Conservation (phyloP, 73 alveolate species). For the Paramecium octaurelia region DNA sequence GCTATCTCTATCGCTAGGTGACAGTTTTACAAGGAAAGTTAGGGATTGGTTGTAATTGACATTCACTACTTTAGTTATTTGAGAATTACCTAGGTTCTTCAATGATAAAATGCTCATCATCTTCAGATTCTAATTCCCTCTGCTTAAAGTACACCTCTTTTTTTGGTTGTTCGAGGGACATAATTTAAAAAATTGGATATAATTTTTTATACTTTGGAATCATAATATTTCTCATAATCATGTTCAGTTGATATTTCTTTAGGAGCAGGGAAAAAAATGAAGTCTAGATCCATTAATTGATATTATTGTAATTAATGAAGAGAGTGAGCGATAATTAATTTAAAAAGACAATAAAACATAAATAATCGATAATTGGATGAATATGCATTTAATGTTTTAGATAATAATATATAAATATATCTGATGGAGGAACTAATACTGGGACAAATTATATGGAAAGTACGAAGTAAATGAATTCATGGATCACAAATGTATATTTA, state of each 20-base stretch:
- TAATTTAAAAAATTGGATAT: not conserved
- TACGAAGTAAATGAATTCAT: not conserved
- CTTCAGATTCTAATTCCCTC: not conserved
- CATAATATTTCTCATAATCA: constrained; percentile 17
- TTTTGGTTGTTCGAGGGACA: not conserved
- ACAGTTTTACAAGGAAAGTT: not conserved
- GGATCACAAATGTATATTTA: not conserved
- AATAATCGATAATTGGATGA: not conserved
- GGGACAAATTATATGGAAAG: not conserved
- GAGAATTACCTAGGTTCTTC: not conserved
- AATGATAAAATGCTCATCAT: not conserved
- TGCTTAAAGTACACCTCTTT: not conserved
- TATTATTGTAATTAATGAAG: not conserved
- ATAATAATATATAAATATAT: not conserved
- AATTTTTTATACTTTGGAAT: not conserved
- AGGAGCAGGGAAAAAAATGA: constrained; percentile 32
- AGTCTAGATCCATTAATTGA: constrained; percentile 15
- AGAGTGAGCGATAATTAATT: not conserved
- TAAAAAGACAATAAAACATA: not conserved
- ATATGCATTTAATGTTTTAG: not conserved
- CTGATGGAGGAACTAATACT: not conserved
- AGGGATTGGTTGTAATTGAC: not conserved
- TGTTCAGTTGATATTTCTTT: not conserved
- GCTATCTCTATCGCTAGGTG: not conserved
- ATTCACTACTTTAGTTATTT: not conserved